Base-by-base conservation (phyloP, 2,329 filamentous ascomycete species). In the Ophiostoma pallidulum region DNA sequence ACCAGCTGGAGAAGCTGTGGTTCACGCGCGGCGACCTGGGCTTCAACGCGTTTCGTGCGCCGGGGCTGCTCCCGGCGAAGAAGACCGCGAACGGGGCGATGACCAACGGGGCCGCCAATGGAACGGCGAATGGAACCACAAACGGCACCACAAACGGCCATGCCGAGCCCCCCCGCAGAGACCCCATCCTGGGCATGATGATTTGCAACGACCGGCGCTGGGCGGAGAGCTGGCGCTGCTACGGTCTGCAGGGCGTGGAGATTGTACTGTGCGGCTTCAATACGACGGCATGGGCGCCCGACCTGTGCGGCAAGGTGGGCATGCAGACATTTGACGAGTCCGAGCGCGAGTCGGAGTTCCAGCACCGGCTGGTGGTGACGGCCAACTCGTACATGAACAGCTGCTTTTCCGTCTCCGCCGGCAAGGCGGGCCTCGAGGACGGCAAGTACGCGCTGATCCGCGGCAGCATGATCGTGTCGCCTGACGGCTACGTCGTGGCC, bases 121-220 rank as follows among this genome's bases (percentile, higher is more conserved):
- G 26, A 16, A 14, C 8, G 3, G n/a, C 28, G 1, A 46, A 32
- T 16, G 39, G 26, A n/a, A n/a, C n/a, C n/a, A n/a, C n/a, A n/a
- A n/a, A n/a, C n/a, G n/a, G n/a, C n/a, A n/a, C n/a, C n/a, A n/a
- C n/a, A n/a, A n/a, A 33, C 31, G 31, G 31, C 31, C 31, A 33
- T 14, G 31, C 9, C 31, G 5, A 33, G 5, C 8, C 8, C 8
- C 8, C 31, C 31, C 31, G 13, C 31, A 10, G n/a, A 12, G 73
- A 77, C 54, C 68, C 72, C 1, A 73, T 76, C 39, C 45, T 75
- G 64, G 73, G 56, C 22, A 72, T 73, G 69, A 60, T 74, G 57
- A 72, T 74, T 48, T 75, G 72, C 58, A 75, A 74, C 53, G 71
- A 74, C 55, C 60, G 71, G 4, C 62, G 72, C 8, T 75, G 72